Conservation (phyloP, 2,329 filamentous ascomycete genomes). For the Zymoseptoria passerinii region DNA sequence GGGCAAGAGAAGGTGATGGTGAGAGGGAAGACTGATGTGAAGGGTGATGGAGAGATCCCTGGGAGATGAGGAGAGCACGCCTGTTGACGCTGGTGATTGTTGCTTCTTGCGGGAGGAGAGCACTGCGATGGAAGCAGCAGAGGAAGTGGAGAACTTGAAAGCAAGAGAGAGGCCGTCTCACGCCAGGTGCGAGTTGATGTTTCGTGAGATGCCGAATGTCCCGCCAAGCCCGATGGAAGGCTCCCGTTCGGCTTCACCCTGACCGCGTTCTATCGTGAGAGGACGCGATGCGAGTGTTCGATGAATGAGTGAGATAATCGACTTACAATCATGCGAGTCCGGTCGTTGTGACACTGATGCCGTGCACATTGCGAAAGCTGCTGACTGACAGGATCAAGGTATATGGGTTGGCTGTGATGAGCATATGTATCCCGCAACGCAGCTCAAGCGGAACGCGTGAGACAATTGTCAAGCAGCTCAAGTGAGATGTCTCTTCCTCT, state of each 20-base stretch:
- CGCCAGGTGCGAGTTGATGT: neutral
- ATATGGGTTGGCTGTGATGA: constrained; percentile 14
- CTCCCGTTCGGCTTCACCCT: neutral
- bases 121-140: neutral
- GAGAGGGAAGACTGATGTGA: neutral
- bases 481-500: constrained; percentile 40
- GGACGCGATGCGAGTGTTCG: neutral
- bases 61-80: neutral
- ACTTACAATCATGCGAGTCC: neutral
- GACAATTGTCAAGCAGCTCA: constrained; percentile 25
- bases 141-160: neutral
- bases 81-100: neutral
- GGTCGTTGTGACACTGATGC: neutral
- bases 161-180: neutral
- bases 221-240: neutral
- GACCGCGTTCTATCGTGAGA: neutral
- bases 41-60: neutral
- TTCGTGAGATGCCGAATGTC: neutral
- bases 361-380: neutral
- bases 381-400: neutral
- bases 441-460: constrained; percentile 13
- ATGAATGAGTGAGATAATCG: too few species aligned
- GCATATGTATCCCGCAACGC: constrained; percentile 17
- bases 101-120: constrained; percentile 4
- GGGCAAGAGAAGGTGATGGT: neutral